These are phyloP conservation scores for Eucalyptus cloeziana DNA, from an alignment of 345 rosid species.

Conservation along the genomic window DNA sequence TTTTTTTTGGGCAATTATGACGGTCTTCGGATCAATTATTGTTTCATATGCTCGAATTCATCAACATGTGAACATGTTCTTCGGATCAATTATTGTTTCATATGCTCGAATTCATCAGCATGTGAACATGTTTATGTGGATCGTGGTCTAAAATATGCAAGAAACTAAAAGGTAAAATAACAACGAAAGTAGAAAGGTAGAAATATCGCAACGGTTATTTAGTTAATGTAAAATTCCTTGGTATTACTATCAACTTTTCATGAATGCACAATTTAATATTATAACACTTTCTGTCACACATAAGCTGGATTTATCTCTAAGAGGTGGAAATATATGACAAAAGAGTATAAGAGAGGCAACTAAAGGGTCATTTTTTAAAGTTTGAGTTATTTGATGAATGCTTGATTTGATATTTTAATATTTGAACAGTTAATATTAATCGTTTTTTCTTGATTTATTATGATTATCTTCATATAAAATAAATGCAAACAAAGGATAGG, in stretches of 20 bases:
- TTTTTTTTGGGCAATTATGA: background rate
- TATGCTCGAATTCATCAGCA: background rate
- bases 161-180: too few relatives aligned
- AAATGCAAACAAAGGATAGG: background rate
- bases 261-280: background rate
- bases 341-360: background rate
- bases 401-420: background rate
- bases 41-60: background rate
- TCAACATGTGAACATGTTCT: too few relatives aligned
- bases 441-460: background rate
- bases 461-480: background rate
- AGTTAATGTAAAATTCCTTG: background rate
- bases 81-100: background rate
- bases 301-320: background rate
- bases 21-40: background rate
- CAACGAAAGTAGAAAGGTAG: background rate
- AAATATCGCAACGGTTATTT: accelerated
- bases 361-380: background rate
- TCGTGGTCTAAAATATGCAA: background rate
- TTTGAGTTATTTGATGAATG: background rate
- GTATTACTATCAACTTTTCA: background rate
- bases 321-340: background rate
- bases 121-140: background rate
- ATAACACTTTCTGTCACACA: background rate
- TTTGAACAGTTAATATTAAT: background rate